A percentile compares a stretch with the other conserved stretches of the same genome.
phyloP scores from a whole-genome alignment of 306 rosid species.

The Lathyrus tuberosus region DNA sequence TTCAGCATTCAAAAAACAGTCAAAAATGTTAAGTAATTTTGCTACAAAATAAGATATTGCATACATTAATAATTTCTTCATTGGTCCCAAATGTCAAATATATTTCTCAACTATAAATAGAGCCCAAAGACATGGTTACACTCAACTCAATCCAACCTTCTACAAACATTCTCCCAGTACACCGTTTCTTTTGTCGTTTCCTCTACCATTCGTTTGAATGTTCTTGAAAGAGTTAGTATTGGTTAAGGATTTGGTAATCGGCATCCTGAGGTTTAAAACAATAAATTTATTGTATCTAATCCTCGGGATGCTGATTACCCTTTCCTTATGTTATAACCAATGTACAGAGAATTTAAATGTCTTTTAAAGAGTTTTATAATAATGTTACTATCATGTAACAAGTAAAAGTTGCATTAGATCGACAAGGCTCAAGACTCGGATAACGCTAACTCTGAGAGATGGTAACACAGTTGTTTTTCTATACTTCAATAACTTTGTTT shows the following conservation, averaged over 20 bases:
- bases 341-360: background rate
- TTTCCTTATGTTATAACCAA: slow-evolving; percentile 44
- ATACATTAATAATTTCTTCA: background rate
- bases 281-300: slow-evolving; percentile 25
- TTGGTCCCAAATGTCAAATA: slow-evolving; percentile 29
- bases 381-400: too few species aligned
- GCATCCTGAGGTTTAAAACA: slow-evolving; percentile 69
- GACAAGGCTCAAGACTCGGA: too few species aligned
- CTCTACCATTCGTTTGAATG: slow-evolving; percentile 20
- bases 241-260: slow-evolving; percentile 54
- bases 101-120: slow-evolving; percentile 53
- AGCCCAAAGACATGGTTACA: slow-evolving; percentile 23
- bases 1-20: background rate
- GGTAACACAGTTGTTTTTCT: too few species aligned
- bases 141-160: slow-evolving; percentile 36
- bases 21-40: slow-evolving; percentile 41
- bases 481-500: too few species aligned
- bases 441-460: too few species aligned
- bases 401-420: too few species aligned
- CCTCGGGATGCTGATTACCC: slow-evolving; percentile 50
- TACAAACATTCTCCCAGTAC: slow-evolving; percentile 24
- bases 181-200: background rate
- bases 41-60: slow-evolving; percentile 1
- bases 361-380: too few species aligned
- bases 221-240: slow-evolving; percentile 33